phyloP scores from a whole-genome alignment of 495 filamentous ascomycete species.

The Trichoderma reesei region DNA sequence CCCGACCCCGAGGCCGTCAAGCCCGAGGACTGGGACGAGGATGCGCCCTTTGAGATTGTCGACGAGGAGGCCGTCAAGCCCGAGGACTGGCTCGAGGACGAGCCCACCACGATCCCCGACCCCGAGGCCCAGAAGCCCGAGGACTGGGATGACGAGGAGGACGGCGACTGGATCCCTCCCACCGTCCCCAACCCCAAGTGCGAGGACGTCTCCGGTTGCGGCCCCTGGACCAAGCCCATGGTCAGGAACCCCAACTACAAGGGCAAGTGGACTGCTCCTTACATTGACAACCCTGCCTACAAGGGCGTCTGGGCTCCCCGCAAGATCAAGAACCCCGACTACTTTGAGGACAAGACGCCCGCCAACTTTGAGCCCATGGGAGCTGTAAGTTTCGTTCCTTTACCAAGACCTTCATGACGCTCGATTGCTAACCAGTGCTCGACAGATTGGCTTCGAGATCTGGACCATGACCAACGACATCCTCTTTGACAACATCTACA shows the following conservation, averaged over 20 bases:
- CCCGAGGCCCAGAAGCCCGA: slow-evolving; percentile 98
- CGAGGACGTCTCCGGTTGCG: slow-evolving; percentile 85
- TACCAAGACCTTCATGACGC: not conserved
- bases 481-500: slow-evolving; percentile 99
- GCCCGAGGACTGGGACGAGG: slow-evolving; percentile 98
- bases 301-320: slow-evolving; percentile 91
- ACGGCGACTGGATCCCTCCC: slow-evolving; percentile 97
- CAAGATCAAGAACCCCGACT: slow-evolving; percentile 95
- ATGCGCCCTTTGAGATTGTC: slow-evolving; percentile 88
- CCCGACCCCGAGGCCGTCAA: slow-evolving; percentile 88
- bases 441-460: slow-evolving; percentile 89
- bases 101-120: slow-evolving; percentile 77
- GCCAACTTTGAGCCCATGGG: slow-evolving; percentile 97
- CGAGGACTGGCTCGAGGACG: slow-evolving; percentile 92
- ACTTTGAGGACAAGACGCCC: slow-evolving; percentile 95
- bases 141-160: slow-evolving; percentile 99
- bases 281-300: slow-evolving; percentile 97
- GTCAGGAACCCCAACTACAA: slow-evolving; percentile 97
- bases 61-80: slow-evolving; percentile 89
- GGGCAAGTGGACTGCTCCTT: slow-evolving; percentile 93
- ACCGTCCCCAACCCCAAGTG: slow-evolving; percentile 94
- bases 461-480: slow-evolving; percentile 99
- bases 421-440: not conserved
- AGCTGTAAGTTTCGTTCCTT: slow-evolving; percentile 53
- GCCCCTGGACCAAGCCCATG: slow-evolving; percentile 83